Evolutionary conservation across 306 rosid species (phyloP).

Genomic region (Corylus heterophylla): DNA sequence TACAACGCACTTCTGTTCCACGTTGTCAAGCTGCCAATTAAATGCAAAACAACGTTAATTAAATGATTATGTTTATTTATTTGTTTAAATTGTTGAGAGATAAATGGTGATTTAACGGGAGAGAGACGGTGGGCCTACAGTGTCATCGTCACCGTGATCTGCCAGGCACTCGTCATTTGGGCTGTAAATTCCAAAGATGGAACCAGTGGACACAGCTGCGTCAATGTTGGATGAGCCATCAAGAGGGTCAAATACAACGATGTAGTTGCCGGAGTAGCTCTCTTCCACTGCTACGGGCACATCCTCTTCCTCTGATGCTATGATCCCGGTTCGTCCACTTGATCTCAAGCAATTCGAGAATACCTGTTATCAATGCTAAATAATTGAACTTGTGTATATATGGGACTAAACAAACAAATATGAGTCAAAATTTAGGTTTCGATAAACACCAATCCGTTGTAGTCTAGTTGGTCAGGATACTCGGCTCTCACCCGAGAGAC

Average conservation of each 20-base stretch:
- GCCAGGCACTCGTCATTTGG: conserved; percentile 93
- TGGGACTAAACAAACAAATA: too few species aligned
- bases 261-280: conserved; percentile 96
- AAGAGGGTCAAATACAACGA: conserved; percentile 94
- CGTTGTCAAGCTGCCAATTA: conserved; percentile 58
- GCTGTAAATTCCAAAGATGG: conserved; percentile 96
- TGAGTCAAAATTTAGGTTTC: fast-evolving
- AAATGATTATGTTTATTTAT: too few species aligned
- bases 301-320: conserved; percentile 99
- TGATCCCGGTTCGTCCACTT: conserved; percentile 95
- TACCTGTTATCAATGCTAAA: conserved; percentile 44
- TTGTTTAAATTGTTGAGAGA: too few species aligned
- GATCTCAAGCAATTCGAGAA: conserved; percentile 95
- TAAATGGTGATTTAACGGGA: neutral
- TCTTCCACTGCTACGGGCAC: conserved; percentile 99
- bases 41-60: neutral
- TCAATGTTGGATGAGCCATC: conserved; percentile 98
- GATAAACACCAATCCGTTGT: conserved; percentile 11
- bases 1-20: conserved; percentile 69
- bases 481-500: conserved; percentile 29
- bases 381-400: neutral
- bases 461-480: conserved; percentile 35
- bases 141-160: conserved; percentile 60
- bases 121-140: conserved; percentile 44
- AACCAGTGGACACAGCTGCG: conserved; percentile 96